A percentile compares a stretch with the other conserved stretches of the same genome.
Evolutionary conservation across 164 flowering plant species (phyloP).

Genomic region (Macadamia integrifolia): DNA sequence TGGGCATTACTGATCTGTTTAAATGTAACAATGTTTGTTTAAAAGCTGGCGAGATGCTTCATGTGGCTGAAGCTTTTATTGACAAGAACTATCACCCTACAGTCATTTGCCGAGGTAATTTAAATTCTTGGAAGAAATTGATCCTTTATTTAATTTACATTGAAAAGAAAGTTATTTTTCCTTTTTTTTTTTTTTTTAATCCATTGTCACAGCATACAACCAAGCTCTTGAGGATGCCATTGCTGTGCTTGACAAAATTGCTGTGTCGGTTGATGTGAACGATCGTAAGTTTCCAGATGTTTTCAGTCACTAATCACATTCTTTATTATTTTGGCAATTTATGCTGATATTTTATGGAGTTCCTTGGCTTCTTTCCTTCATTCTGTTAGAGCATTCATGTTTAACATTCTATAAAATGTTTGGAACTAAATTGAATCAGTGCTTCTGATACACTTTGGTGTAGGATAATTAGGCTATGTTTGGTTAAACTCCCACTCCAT

Average conservation of each 20-base stretch:
- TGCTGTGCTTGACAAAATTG: conserved; percentile 86
- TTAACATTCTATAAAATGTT: too few relatives aligned
- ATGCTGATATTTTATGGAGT: not conserved
- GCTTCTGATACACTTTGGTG: too few relatives aligned
- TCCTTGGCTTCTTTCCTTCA: too few relatives aligned
- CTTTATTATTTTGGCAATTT: not conserved
- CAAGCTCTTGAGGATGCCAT: conserved; percentile 92
- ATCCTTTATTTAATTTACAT: not conserved
- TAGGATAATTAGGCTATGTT: too few relatives aligned
- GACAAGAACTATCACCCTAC: conserved; percentile 86
- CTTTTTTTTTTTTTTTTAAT: not conserved
- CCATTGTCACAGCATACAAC: conserved; percentile 55
- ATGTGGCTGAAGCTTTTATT: conserved; percentile 92
- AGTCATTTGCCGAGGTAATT: conserved; percentile 80
- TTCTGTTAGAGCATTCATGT: too few relatives aligned
- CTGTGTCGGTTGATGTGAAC: conserved; percentile 65
- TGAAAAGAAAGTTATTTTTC: not conserved
- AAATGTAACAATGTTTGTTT: not conserved
- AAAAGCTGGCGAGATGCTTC: conserved; percentile 97
- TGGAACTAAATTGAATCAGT: too few relatives aligned
- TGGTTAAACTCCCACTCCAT: too few relatives aligned
- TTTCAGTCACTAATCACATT: not conserved
- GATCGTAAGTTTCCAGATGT: conserved; percentile 56
- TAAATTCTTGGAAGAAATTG: not conserved
- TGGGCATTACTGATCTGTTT: not conserved